Base-by-base conservation (phyloP, 2,329 filamentous ascomycete species). In the Ascocoryne sarcoides region DNA sequence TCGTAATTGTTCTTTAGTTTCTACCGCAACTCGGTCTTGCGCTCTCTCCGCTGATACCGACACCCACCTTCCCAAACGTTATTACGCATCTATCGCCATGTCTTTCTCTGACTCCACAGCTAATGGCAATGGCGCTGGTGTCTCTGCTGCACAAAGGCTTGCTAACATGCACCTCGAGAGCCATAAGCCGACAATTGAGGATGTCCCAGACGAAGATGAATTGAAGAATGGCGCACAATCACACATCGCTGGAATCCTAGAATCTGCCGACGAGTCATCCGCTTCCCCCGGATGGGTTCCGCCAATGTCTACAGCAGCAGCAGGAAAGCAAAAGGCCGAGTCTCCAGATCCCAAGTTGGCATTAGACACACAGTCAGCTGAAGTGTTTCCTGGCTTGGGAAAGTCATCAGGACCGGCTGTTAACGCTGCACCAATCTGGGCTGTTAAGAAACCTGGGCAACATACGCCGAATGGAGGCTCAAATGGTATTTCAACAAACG, bases 301-400 rank as follows among this genome's bases (percentile, higher is more conserved):
- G 39, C 62, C 70, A 16, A 60, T 72, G 54, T 76, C 76, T 45
- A 65, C 75, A 37, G 85, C 83, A 63, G 71, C 76, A 45, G 75
- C 76, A 32, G 77, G 75, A 39, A 87, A 85, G 68, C 77, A 83
- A 59, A 81, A 80, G 60, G 70, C 69, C 26, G 68, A 75, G 41
- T 62, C 66, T 2, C 50, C 60, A 32, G 47, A 63, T 21, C 63
- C 61, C 37, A 54, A 56, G 42, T 51, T 65, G 32, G 54, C 70
- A 38, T 67, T 95, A 46, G 86, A 96, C 62, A 89, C 86, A 15
- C 75, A 85, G 57, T 94, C 86, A 14, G 84, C 93, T 59, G 89
- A 96, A 64, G 70, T 85, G 44, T 98, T 98, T 72, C 92, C 92
- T n/a, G 81, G 89, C 53, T 76, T 98, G 34, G 90, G 89, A 39